Evolutionary conservation across 164 flowering plant genomes (phyloP).

Genomic region (Akebia trifoliata): DNA sequence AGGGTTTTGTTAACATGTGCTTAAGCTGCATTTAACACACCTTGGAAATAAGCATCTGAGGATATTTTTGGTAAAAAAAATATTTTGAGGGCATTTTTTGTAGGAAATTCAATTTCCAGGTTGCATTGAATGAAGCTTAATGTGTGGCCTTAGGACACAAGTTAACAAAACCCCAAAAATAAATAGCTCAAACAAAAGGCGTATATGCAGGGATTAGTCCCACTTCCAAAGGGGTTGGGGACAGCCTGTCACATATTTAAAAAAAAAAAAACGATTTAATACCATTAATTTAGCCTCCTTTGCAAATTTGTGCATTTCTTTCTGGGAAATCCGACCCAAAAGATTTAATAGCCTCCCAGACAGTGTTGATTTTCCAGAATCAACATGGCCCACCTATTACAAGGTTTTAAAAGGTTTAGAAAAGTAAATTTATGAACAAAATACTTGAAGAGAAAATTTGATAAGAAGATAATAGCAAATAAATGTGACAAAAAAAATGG

Average conservation of each 20-base stretch:
- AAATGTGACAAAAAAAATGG: not conserved
- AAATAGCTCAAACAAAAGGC: no score
- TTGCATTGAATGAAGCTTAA: not conserved
- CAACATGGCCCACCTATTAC: slow-evolving; percentile 95
- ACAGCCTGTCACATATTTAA: no score
- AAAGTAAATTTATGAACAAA: not conserved
- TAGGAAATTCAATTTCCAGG: no score
- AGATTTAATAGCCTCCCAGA: slow-evolving; percentile 90
- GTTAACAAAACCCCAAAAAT: no score
- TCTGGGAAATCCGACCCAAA: slow-evolving; percentile 71
- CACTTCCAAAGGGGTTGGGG: no score
- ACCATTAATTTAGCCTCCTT: slow-evolving; percentile 85
- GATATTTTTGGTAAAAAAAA: no score
- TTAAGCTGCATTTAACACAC: no score
- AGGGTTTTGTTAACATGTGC: no score
- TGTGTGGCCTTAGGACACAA: no score
- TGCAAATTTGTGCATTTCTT: slow-evolving; percentile 89
- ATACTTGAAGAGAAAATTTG: not conserved
- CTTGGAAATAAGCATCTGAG: no score
- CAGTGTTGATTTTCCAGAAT: slow-evolving; percentile 97
- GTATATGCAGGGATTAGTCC: no score
- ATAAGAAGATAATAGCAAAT: not conserved
- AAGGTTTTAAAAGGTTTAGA: slow-evolving; percentile 2
- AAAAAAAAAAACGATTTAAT: slow-evolving; percentile 3
- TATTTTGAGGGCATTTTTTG: no score